Conservation (phyloP, 306 rosid genomes). For the Prinsepia uniflora region DNA sequence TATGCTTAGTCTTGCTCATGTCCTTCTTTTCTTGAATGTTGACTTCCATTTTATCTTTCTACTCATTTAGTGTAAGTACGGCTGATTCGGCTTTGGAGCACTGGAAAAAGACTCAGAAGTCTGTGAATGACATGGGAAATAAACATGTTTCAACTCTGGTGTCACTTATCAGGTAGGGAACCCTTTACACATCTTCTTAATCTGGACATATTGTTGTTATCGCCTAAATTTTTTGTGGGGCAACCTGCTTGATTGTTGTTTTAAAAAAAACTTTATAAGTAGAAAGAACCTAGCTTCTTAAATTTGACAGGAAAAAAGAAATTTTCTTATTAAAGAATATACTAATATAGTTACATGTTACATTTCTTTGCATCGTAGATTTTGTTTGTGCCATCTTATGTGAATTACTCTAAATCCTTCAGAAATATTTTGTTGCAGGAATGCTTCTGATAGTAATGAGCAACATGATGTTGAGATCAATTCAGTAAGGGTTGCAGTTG, state of each 20-base stretch:
- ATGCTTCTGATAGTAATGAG: conserved; percentile 50
- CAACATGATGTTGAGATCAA: conserved; percentile 66
- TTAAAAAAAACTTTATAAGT: neutral
- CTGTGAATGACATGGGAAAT: conserved; percentile 58
- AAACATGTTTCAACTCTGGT: conserved; percentile 53
- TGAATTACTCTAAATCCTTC: conserved; percentile 7
- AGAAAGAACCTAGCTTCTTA: neutral
- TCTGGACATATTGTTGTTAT: neutral
- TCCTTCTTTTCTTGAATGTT: neutral
- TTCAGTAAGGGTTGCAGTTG: conserved; percentile 55
- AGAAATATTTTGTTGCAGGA: conserved; percentile 37
- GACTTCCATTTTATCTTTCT: conserved; percentile 3
- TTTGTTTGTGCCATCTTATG: neutral
- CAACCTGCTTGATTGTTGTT: neutral
- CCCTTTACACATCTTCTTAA: neutral
- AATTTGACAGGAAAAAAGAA: neutral
- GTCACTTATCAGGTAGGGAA: conserved; percentile 60
- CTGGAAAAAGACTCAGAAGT: conserved; percentile 50
- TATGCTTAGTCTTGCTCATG: neutral
- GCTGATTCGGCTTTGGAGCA: conserved; percentile 58
- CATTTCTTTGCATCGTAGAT: neutral
- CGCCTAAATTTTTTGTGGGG: neutral
- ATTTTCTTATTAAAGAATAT: neutral
- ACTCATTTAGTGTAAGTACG: conserved; percentile 42
- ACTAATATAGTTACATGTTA: too few species aligned